Conservation (phyloP, 2,329 filamentous ascomycete genomes). For the Alternaria arbusti region DNA sequence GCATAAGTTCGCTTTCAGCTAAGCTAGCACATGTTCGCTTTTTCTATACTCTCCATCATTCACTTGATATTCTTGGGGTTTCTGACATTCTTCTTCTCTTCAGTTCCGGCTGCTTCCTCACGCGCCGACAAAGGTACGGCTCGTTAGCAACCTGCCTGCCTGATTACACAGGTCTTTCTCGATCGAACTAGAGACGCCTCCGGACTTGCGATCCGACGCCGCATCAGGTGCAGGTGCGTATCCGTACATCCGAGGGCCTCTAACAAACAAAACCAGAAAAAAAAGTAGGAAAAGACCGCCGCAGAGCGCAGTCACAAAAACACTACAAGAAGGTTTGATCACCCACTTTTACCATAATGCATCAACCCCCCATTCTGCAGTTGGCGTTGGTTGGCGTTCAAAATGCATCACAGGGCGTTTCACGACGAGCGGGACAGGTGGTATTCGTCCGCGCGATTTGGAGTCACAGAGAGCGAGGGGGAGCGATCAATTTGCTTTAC, state of each 20-base stretch:
- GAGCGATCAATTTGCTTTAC: slow-evolving; percentile 3
- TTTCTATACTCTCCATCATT: slow-evolving; percentile 16
- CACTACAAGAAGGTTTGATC: slow-evolving; percentile 22
- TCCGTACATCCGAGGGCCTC: slow-evolving; percentile 15
- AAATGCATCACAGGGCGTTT: slow-evolving; percentile 17
- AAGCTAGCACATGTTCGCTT: slow-evolving; percentile 41
- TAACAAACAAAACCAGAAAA: slow-evolving; percentile 34
- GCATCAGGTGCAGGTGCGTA: slow-evolving; percentile 28
- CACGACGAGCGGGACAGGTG: not conserved
- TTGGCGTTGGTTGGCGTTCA: slow-evolving; percentile 14
- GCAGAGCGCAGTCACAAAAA: slow-evolving; percentile 5
- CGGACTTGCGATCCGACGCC: slow-evolving; percentile 12
- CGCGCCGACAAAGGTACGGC: slow-evolving; percentile 16
- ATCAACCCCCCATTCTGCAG: not conserved
- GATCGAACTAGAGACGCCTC: not conserved
- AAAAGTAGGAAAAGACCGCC: slow-evolving; percentile 33
- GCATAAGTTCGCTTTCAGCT: slow-evolving; percentile 37
- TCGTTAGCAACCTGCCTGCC: slow-evolving; percentile 11
- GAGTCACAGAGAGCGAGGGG: not conserved
- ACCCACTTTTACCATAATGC: slow-evolving; percentile 7
- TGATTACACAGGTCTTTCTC: slow-evolving; percentile 7
- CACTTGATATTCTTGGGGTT: slow-evolving; percentile 18
- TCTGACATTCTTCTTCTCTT: slow-evolving; percentile 32
- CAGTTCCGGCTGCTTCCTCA: slow-evolving; percentile 33
- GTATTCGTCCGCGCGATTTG: slow-evolving; percentile 1